phyloP scores from a whole-genome alignment of 148 eudicot species.

The Vaccinium myrtillus region DNA sequence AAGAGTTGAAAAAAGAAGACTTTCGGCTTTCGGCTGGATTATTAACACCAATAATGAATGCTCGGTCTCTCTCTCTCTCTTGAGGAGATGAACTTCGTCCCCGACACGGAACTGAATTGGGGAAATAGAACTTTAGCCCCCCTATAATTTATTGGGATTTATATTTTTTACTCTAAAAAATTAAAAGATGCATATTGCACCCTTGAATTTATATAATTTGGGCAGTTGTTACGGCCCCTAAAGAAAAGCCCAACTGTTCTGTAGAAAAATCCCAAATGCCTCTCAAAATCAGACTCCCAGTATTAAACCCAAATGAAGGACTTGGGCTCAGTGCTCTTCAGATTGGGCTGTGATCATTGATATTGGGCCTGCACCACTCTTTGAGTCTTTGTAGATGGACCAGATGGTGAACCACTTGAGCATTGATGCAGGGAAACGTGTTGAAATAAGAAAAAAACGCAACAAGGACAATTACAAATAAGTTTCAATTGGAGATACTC shows the following conservation, averaged over 20 bases:
- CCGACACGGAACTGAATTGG: slow-evolving; percentile 4
- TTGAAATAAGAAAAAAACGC: too few species aligned
- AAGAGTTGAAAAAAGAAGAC: neutral
- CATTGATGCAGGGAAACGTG: too few species aligned
- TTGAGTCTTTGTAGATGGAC: neutral
- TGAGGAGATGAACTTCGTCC: neutral
- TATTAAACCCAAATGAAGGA: neutral
- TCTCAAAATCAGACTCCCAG: too few species aligned
- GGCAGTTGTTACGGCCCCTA: neutral
- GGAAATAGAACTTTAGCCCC: slow-evolving; percentile 1
- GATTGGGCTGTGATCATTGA: neutral
- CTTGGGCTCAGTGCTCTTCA: neutral
- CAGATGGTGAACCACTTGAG: too few species aligned
- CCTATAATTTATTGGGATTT: neutral
- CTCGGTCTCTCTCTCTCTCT: neutral
- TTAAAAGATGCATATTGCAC: neutral
- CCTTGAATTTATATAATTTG: neutral
- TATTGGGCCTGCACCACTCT: neutral
- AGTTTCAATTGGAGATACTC: too few species aligned
- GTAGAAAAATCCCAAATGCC: too few species aligned
- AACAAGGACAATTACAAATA: too few species aligned
- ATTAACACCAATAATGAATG: neutral
- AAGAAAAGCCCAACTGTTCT: neutral
- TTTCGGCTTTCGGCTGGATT: neutral
- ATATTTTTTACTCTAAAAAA: neutral